Percentiles rank a stretch among this genome's conserved stretches.
These are phyloP conservation scores for Avena sativa DNA, from an alignment of 176 grass and related monocot genomes.

Conservation along the genomic window DNA sequence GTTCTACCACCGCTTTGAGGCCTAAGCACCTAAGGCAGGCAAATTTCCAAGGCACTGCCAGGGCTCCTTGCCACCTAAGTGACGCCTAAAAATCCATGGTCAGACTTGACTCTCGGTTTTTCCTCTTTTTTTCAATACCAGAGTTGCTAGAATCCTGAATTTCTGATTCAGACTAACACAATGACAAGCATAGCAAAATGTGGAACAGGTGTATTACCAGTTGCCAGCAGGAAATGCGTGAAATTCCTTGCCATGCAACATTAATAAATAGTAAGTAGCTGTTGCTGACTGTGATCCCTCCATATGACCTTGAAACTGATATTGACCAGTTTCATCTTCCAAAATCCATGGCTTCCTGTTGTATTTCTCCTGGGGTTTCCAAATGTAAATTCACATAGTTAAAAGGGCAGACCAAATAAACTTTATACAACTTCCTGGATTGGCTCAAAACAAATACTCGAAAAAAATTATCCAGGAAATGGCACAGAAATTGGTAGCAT, in stretches of 20 bases:
- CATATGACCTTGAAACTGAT: constrained; percentile 93
- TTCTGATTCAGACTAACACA: constrained; percentile 16
- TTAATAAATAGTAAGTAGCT: constrained; percentile 93
- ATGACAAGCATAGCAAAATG: constrained; percentile 29
- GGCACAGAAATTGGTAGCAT: neutral
- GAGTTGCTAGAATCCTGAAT: constrained; percentile 19
- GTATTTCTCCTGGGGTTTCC: constrained; percentile 71
- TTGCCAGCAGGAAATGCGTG: constrained; percentile 88
- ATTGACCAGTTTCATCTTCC: constrained; percentile 97
- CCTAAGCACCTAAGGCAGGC: too few species aligned
- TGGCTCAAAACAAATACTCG: constrained; percentile 23
- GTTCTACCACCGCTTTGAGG: too few species aligned
- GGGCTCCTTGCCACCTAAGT: too few species aligned
- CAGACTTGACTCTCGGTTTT: neutral
- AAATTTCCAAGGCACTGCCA: too few species aligned
- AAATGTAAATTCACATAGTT: constrained; percentile 33
- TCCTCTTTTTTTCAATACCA: neutral
- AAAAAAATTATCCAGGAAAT: neutral
- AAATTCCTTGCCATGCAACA: constrained; percentile 97
- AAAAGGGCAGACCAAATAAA: constrained; percentile 19
- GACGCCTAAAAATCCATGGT: neutral
- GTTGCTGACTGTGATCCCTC: constrained; percentile 94
- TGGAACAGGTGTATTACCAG: constrained; percentile 63
- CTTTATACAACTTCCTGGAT: neutral
- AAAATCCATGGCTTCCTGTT: constrained; percentile 95